Base-by-base conservation (phyloP, 176 grass and related monocot genomes). In the Elymus sibiricus region DNA sequence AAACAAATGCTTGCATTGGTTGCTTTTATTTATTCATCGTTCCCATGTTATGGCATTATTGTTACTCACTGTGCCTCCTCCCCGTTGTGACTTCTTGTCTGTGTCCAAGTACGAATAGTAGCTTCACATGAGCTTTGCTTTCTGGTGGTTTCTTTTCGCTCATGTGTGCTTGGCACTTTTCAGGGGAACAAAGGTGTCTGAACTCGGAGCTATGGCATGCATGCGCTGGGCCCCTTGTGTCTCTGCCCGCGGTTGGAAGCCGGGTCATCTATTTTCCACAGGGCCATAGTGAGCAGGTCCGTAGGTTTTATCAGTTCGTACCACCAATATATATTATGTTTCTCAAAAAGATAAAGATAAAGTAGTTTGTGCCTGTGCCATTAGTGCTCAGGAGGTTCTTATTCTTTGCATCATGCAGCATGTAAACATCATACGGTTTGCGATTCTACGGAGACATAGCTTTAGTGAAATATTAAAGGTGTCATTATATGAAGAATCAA, bases 151-250 rank as follows among this genome's bases (percentile, higher is more conserved):
- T 47, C 82, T 83, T 67, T 88, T 77, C 74, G 24, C 85, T 90
- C 85, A 87, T 92, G 83, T 90, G 73, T 90, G 60, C 84, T 84
- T 92, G 80, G 74, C 71, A 81, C 88, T 84, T 91, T 91, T 74
- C 91, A 98, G 95, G 93, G 87, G 93, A 98, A 76, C 95, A 95
- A 74, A 98, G 90, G 84, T 92, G 91, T 83, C 93, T 98, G 53
- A 98, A 98, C 94, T 98, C 95, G 10, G 93, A 98, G 91, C 79
- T 98, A 78, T 98, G 95, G 95, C 95, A 98, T 92, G 95, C 95
- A 82, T 98, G 95, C 87, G 95, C 95, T 65, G 95, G 95, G 79
- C 95, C 95, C 70, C 93, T 98, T 58, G 95, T 98, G 51, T 98
- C 93, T 84, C 81, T 98, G 77, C 95, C 95, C 37, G 83, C 90